A percentile compares a stretch with the other conserved stretches of the same genome.
These are phyloP conservation scores for Boeremia lycopersici DNA, from an alignment of 2,329 filamentous ascomycete species.

Conservation along the genomic window DNA sequence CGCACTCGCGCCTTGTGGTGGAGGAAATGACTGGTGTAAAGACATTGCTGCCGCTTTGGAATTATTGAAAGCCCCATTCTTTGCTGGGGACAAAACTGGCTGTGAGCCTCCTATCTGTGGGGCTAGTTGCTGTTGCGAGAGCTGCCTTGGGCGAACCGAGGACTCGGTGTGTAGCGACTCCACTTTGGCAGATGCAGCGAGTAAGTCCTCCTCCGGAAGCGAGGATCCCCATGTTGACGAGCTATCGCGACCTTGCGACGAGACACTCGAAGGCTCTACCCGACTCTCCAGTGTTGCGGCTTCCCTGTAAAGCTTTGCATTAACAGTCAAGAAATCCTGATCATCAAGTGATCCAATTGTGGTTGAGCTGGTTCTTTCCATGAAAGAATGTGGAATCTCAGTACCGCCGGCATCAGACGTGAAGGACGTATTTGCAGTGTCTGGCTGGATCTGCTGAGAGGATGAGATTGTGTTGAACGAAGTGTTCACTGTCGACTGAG, in stretches of 20 bases:
- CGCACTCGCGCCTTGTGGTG: background rate
- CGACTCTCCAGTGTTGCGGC: constrained; percentile 1
- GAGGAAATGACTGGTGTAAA: constrained; percentile 3
- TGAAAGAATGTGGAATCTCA: background rate
- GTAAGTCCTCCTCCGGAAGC: constrained; percentile 29
- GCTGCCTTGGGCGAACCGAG: background rate
- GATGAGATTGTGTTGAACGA: constrained; percentile 34
- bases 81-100: background rate
- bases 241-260: constrained; percentile 24
- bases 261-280: constrained; percentile 2
- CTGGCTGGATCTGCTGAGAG: constrained; percentile 29
- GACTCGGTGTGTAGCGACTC: constrained; percentile 9
- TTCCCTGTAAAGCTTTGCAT: constrained; percentile 14
- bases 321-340: constrained; percentile 14
- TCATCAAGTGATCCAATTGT: constrained; percentile 28
- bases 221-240: constrained; percentile 35
- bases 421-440: constrained; percentile 36
- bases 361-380: constrained; percentile 27
- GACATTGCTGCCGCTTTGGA: background rate
- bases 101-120: background rate
- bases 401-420: constrained; percentile 20
- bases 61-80: background rate
- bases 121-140: background rate
- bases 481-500: constrained; percentile 25
- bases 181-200: constrained; percentile 18